Percentiles rank a stretch among this genome's conserved stretches.
phyloP scores from a whole-genome alignment of 257 asterid species.

The Solanum neorickii region DNA sequence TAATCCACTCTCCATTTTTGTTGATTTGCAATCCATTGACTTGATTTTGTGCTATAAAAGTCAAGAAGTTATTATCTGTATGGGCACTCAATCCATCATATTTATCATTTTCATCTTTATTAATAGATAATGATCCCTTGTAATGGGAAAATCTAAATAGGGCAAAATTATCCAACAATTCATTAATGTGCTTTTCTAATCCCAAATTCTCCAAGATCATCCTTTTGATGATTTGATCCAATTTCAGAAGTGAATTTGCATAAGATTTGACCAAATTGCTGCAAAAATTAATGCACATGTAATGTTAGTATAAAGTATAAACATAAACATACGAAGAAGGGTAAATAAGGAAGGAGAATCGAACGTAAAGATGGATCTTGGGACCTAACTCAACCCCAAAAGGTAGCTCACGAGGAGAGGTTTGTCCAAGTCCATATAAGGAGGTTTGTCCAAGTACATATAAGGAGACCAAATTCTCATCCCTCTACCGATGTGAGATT shows the following conservation, averaged over 20 bases:
- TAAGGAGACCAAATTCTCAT: no score
- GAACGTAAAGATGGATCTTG: no score
- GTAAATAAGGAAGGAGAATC: no score
- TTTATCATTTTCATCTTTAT: not conserved
- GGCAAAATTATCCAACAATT: not conserved
- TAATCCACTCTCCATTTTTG: not conserved
- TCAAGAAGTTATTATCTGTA: not conserved
- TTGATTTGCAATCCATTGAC: not conserved
- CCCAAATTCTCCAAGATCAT: not conserved
- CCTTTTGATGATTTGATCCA: not conserved
- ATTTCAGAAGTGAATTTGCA: not conserved
- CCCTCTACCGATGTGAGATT: no score
- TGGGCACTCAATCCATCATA: not conserved
- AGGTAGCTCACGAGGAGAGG: no score
- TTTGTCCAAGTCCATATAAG: no score
- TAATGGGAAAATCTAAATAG: no score
- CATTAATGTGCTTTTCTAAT: not conserved
- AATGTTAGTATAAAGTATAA: no score
- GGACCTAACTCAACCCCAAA: no score
- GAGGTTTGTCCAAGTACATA: no score
- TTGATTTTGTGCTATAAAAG: not conserved
- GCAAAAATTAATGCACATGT: not conserved
- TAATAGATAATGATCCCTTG: no score
- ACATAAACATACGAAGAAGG: no score
- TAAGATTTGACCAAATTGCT: not conserved